These are phyloP conservation scores for Rhizoclosmatium sp. DNA, from an alignment of 192 early-diverging fungal species.

Conservation along the genomic window DNA sequence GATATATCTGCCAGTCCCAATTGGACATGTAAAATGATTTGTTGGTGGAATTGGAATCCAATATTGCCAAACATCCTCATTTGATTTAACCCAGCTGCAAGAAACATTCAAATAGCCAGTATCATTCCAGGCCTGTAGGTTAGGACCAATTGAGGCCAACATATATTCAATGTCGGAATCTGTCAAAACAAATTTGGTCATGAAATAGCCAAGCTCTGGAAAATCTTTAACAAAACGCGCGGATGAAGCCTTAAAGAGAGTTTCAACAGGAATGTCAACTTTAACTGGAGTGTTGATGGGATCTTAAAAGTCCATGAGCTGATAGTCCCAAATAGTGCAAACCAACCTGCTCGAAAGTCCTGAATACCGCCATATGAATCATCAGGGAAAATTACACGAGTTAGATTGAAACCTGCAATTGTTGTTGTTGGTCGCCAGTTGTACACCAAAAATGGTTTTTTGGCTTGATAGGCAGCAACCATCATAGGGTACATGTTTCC, in stretches of 20 bases:
- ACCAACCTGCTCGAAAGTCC: conserved; percentile 6
- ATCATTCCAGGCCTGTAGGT: neutral
- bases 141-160: neutral
- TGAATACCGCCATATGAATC: neutral
- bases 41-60: conserved; percentile 18
- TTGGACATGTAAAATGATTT: neutral
- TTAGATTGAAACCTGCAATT: conserved; percentile 2
- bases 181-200: conserved; percentile 1
- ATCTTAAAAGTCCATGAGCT: neutral
- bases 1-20: neutral
- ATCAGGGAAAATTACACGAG: conserved; percentile 13
- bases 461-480: neutral
- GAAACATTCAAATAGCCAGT: neutral
- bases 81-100: conserved; percentile 14
- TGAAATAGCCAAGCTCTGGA: conserved; percentile 23
- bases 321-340: neutral
- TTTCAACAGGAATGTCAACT: conserved; percentile 22
- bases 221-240: conserved; percentile 10
- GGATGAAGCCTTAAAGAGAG: conserved; percentile 12
- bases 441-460: neutral
- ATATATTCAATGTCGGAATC: conserved; percentile 10
- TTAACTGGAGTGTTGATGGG: conserved; percentile 2
- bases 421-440: conserved; percentile 10
- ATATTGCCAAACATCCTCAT: conserved; percentile 17
- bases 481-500: neutral